phyloP scores from a whole-genome alignment of 2,329 filamentous ascomycete species.

The Fusarium ramigenum region DNA sequence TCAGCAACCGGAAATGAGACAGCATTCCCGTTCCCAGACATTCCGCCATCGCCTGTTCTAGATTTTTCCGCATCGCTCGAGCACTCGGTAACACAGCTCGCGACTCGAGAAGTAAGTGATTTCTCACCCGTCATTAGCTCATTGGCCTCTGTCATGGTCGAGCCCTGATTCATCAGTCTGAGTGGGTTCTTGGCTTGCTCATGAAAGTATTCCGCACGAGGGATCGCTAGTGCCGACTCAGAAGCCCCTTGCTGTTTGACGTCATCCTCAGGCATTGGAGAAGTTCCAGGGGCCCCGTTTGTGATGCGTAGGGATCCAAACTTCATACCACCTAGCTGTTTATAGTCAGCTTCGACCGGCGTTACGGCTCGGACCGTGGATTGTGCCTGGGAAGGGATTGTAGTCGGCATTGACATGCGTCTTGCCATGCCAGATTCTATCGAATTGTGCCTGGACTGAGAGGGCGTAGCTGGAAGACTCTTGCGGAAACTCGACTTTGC shows the following conservation, averaged over 20 bases:
- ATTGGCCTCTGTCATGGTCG: neutral
- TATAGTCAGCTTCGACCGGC: constrained; percentile 65
- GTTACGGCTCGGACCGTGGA: constrained; percentile 45
- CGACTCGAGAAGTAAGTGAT: neutral
- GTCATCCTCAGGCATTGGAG: constrained; percentile 46
- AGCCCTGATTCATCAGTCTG: neutral
- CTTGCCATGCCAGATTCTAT: constrained; percentile 50
- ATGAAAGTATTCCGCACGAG: constrained; percentile 19
- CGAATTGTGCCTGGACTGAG: constrained; percentile 51
- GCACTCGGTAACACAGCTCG: constrained; percentile 10
- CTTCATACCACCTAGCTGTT: constrained; percentile 69
- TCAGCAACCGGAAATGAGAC: constrained; percentile 50
- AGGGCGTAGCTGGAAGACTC: constrained; percentile 52
- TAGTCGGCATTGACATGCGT: constrained; percentile 48
- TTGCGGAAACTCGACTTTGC: constrained; percentile 49
- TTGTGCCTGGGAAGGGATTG: constrained; percentile 23
- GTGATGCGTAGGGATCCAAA: constrained; percentile 70
- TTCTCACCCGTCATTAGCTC: neutral
- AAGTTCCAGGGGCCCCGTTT: constrained; percentile 65
- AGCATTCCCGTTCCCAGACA: constrained; percentile 34
- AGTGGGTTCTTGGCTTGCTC: constrained; percentile 5
- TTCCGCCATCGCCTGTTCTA: constrained; percentile 26
- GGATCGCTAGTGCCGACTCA: constrained; percentile 1
- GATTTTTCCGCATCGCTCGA: constrained; percentile 10
- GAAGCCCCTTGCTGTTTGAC: constrained; percentile 8